Base-by-base conservation (phyloP, 306 rosid genomes). In the Gillenia trifoliata region DNA sequence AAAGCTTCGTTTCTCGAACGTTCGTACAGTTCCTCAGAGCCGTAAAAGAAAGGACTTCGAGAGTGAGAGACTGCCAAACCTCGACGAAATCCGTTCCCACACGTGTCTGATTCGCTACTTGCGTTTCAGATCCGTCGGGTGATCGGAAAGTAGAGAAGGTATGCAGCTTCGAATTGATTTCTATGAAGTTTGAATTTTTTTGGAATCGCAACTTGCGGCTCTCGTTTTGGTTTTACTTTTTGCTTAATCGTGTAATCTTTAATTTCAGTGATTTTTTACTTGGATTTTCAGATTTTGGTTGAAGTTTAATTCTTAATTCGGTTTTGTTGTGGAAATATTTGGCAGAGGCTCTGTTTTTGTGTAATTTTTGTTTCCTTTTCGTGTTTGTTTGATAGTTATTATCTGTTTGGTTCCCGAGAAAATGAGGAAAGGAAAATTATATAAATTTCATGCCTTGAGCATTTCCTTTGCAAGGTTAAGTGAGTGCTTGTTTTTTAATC, bases 101-200 rank as follows among this genome's bases (percentile, higher is more conserved):
- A 28, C 20, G 66, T 43, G 11, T 57, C 28, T 19, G 30, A 36
- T 55, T 33, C 33, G 9, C 50, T 15, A 34, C 25, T 13, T 47
- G 6, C 3, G 15, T 15, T 36, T 71, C 67, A 60, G 76, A 72
- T 72, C 76, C 68, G 6, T 60, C 60, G 76, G 29, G 41, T 60
- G 76, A 60, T 72, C 68, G 15, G n/a, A 26, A 3, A 57, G 2
- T 40, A 59, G 68, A 6, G 20, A 72, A 57, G 76, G 76, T 60
- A 60, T 61, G 6, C 11, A 28, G 29, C 30, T 36, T 59, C 13
- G 25, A n/a, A 1, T 16, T 9, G 16, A 12, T 56, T 26, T 25
- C 38, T 57, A 4, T 57, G 40, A 1, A 72, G 8, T 17, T 20
- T 72, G 20, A 59, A 28, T 59, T 19, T 36, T 57, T 65, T 16